Percentiles rank a stretch among this genome's conserved stretches.
phyloP scores from a whole-genome alignment of 2,329 filamentous ascomycete genomes.

The Colletotrichum liriopes region DNA sequence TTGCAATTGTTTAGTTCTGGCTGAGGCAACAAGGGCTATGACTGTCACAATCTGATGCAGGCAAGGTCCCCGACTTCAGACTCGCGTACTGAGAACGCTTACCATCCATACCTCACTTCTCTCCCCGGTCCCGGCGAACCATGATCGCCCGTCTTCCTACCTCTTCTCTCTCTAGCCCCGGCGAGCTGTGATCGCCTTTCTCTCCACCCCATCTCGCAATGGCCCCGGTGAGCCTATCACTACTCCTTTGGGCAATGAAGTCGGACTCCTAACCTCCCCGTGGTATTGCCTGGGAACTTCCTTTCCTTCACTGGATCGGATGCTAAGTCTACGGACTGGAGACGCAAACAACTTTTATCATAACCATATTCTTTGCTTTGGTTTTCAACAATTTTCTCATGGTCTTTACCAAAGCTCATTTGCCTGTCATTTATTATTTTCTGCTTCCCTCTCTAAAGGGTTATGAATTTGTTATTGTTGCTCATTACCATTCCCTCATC shows the following conservation, averaged over 20 bases:
- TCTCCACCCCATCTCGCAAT: conserved; percentile 1
- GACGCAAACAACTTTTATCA: not conserved
- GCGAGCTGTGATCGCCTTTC: not conserved
- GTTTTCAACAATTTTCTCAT: not conserved
- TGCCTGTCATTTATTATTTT: too few relatives aligned
- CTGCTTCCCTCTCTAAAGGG: too few relatives aligned
- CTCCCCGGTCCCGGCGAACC: conserved; percentile 3
- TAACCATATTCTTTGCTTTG: not conserved
- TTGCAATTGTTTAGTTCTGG: conserved; percentile 7
- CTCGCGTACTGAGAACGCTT: not conserved
- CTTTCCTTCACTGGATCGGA: conserved; percentile 20
- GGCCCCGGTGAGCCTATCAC: conserved; percentile 32
- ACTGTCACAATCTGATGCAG: conserved; percentile 3
- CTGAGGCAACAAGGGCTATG: not conserved
- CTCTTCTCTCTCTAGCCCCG: not conserved
- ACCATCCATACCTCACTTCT: not conserved
- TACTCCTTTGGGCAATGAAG: conserved; percentile 32
- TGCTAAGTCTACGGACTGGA: conserved; percentile 24
- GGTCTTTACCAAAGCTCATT: too few relatives aligned
- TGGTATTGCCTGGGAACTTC: conserved; percentile 39
- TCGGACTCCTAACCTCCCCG: conserved; percentile 39
- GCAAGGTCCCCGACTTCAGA: not conserved
- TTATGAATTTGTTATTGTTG: too few relatives aligned
- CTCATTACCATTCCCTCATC: too few relatives aligned
- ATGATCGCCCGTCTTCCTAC: not conserved